Base-by-base conservation (phyloP, 352 stramenopile genomes). In the Globisporangium iwayamae region DNA sequence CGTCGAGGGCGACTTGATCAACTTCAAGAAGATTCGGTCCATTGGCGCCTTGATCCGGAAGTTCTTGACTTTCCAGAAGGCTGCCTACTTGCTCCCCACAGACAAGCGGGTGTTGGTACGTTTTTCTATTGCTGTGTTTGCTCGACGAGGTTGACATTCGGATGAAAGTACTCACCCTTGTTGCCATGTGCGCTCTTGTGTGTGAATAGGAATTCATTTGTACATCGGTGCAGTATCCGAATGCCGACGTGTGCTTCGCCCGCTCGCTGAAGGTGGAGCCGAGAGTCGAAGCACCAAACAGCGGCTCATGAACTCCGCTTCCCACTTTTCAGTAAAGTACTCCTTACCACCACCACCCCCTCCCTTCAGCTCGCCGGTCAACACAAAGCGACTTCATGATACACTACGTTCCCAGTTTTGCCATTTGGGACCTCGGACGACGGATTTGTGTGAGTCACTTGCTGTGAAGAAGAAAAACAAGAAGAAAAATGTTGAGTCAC, bases 1-100 rank as follows among this genome's bases (percentile, higher is more conserved):
- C 20, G 72, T 93, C 4, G 82, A 93, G 63, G 81, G 74, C 34
- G 83, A 90, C 28, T 62, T 93, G 28, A 87, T 96, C 70, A 96
- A 96, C 60, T 93, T 96, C 53, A 94, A 94, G 58, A 96, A 96
- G 78, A 90, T 94, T 60, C 84, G 87, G 34, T 78, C 85, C 38
- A 88, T 92, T 39, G 74, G 82, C 4, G 68, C 32, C 34, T 69
- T 95, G 16, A 81, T 94, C 20, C 73, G 79, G 16, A 68, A 69
- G 20, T 79, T 91, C 32, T 48, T 89, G 43, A 75, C 73, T 2
- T 87, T 88, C 63, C 85, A 94, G 70, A 81, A 85, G 36, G 84
- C 81, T 53, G 83, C 87, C 28, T 96, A 96, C 59, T 74, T 96
- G 48, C 63, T 96, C 34, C 77, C 81, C 16, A 85, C 79, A 4